Base-by-base conservation (phyloP, 768 basidiomycete genomes). In the Psilocybe cubensis region DNA sequence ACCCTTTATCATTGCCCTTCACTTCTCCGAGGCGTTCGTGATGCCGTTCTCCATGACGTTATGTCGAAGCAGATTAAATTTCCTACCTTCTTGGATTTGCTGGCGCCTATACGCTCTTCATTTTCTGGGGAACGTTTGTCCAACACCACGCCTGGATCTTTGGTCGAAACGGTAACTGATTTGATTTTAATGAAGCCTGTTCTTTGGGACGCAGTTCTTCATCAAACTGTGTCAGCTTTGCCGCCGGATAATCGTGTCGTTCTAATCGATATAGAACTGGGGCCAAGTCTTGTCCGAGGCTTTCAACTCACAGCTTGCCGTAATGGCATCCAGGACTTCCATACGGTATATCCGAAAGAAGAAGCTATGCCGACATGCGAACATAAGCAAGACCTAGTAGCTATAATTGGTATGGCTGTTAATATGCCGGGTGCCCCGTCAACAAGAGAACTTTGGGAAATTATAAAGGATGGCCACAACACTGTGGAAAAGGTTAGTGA, bases 381-480 rank as follows among this genome's bases (percentile, higher is more conserved):
- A 10, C 29, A 52, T 49, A 65, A 66, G 38, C 63, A 66, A 27
- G 68, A 83, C 44, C 79, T 84, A 3, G 82, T 91, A 46, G 90
- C 89, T 0, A 82, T 91, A 54, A 74, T 90, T 46, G 90, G 89
- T 8, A 89, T 90, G 87, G 84, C 87, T 1, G 76, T 84, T 40
- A 82, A 78, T 47, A 72, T 81, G 73, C 80, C 80, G n/a, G 83
- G 86, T 2, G 86, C 87, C 2, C 61, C 71, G 1, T 75, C 78
- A 62, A 61, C 71, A 3, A 68, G 71, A 6, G 70, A 78, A 52
- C 72, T 91, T 2, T 90, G 89, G 89, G 70, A 81, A 9, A 24
- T 89, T 4, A 76, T 91, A 4, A 74, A 82, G 64, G 65, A 78
- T 41, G 86, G 87, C 14, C 65, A 76, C 29, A 84, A 82, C 66